Conservation (phyloP, 768 basidiomycete genomes). For the Hypsizygus marmoreus region DNA sequence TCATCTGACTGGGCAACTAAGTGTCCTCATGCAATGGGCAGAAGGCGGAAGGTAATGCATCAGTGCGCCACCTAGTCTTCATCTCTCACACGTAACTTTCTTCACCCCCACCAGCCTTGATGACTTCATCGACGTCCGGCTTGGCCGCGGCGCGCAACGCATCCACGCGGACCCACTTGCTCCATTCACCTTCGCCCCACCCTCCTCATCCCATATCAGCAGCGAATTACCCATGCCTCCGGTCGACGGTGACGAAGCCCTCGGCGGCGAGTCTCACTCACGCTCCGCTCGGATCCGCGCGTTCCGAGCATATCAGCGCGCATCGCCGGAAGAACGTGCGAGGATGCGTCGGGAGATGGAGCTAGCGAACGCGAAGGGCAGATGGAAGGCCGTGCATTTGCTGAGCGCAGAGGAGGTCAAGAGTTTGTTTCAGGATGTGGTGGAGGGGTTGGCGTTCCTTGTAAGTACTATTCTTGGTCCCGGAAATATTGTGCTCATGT, state of each 20-base stretch:
- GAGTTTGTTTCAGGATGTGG: slow-evolving; percentile 81
- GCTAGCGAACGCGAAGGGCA: slow-evolving; percentile 27
- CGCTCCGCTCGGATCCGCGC: slow-evolving; percentile 76
- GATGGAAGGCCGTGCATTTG: slow-evolving; percentile 78
- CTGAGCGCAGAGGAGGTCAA: slow-evolving; percentile 83
- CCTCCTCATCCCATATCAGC: slow-evolving; percentile 28
- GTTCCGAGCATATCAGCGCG: slow-evolving; percentile 69
- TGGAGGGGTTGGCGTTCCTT: slow-evolving; percentile 84
- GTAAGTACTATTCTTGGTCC: slow-evolving; percentile 42
- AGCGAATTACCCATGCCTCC: slow-evolving; percentile 7
- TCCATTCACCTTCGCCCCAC: slow-evolving; percentile 25
- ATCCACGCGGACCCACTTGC: slow-evolving; percentile 44
- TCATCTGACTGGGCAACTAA: slow-evolving; percentile 28
- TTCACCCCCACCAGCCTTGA: slow-evolving; percentile 54
- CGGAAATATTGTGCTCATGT: slow-evolving; percentile 7
- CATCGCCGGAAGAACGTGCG: slow-evolving; percentile 64
- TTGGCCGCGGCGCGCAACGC: slow-evolving; percentile 60
- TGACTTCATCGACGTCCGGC: slow-evolving; percentile 80
- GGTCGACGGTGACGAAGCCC: no score
- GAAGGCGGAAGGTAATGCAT: slow-evolving; percentile 69
- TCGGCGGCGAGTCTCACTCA: slow-evolving; percentile 43
- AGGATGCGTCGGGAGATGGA: slow-evolving; percentile 57
- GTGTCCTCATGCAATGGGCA: slow-evolving; percentile 92
- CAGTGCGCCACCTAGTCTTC: neutral
- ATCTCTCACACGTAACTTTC: neutral